Percentiles rank a stretch among this genome's conserved stretches.
Evolutionary conservation across 768 basidiomycete species (phyloP).

Genomic region (Amanita molliuscula): DNA sequence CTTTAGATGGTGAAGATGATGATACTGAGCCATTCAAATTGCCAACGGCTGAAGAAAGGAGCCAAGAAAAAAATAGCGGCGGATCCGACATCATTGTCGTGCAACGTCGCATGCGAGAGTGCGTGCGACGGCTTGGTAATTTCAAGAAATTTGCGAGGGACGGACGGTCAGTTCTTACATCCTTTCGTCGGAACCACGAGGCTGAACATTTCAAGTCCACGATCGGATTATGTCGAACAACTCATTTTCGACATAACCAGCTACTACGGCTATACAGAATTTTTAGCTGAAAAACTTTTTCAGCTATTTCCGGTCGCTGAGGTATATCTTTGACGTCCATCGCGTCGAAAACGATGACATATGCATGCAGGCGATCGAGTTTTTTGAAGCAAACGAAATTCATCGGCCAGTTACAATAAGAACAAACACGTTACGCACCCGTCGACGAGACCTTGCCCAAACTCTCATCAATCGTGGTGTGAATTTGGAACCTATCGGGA

Average conservation of each 20-base stretch:
- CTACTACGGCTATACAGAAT: constrained; percentile 98
- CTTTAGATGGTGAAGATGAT: constrained; percentile 28
- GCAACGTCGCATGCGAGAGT: constrained; percentile 71
- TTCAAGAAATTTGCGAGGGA: constrained; percentile 60
- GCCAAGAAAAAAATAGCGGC: constrained; percentile 57
- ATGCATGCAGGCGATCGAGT: constrained; percentile 74
- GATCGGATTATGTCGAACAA: constrained; percentile 86
- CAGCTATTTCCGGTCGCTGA: constrained; percentile 88
- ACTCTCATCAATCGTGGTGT: constrained; percentile 91
- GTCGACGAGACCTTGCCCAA: constrained; percentile 91
- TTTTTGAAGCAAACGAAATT: constrained; percentile 96
- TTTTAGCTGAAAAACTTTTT: constrained; percentile 90
- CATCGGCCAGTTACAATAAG: constrained; percentile 96
- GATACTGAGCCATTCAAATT: constrained; percentile 45
- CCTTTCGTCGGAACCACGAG: neutral
- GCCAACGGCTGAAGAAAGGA: constrained; percentile 63
- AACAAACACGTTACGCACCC: constrained; percentile 90
- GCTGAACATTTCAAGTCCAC: constrained; percentile 40
- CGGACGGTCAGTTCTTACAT: constrained; percentile 43
- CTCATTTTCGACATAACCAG: constrained; percentile 82
- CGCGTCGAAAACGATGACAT: constrained; percentile 4
- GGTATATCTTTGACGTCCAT: constrained; percentile 32
- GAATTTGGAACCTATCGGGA: constrained; percentile 95
- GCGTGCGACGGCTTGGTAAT: constrained; percentile 59
- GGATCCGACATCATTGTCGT: constrained; percentile 67